Conservation (phyloP, 2,329 filamentous ascomycete genomes). For the Beauveria medogensis region DNA sequence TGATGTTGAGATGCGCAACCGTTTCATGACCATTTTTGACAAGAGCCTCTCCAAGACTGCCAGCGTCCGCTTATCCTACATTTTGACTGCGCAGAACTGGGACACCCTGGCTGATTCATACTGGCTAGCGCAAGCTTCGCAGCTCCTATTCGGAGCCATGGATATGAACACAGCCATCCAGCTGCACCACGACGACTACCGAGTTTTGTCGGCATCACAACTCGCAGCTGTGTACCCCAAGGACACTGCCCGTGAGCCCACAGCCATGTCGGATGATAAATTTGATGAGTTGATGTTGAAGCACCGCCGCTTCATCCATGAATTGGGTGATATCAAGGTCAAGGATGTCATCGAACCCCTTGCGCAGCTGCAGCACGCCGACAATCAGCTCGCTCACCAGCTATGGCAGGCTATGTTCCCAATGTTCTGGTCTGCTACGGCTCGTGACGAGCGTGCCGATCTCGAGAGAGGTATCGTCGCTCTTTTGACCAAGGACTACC, state of each 20-base stretch:
- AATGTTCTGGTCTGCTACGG: conserved; percentile 83
- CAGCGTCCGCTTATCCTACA: conserved; percentile 79
- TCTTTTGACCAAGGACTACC: conserved; percentile 89
- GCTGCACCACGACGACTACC: conserved; percentile 78
- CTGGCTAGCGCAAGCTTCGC: conserved; percentile 92
- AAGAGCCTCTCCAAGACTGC: conserved; percentile 89
- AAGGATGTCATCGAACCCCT: conserved; percentile 86
- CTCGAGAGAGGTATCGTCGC: conserved; percentile 87
- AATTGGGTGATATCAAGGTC: conserved; percentile 78
- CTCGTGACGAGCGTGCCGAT: conserved; percentile 80
- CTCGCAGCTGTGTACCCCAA: conserved; percentile 66
- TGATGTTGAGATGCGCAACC: conserved; percentile 93
- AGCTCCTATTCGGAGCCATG: conserved; percentile 82
- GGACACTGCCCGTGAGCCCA: conserved; percentile 56
- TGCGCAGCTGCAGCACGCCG: conserved; percentile 83
- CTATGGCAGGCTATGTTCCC: conserved; percentile 91
- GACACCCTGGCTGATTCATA: conserved; percentile 90
- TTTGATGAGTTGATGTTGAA: conserved; percentile 70
- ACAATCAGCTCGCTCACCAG: conserved; percentile 72
- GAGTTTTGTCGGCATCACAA: conserved; percentile 62
- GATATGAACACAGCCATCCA: conserved; percentile 75
- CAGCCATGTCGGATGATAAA: conserved; percentile 70
- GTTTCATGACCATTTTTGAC: conserved; percentile 95
- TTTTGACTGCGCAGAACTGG: conserved; percentile 92
- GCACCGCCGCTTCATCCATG: conserved; percentile 75